Evolutionary conservation across 75 land plant species (phyloP), one percentile per base, ranked within the genome.

Genomic region (Isoetes taiwanensis): DNA sequence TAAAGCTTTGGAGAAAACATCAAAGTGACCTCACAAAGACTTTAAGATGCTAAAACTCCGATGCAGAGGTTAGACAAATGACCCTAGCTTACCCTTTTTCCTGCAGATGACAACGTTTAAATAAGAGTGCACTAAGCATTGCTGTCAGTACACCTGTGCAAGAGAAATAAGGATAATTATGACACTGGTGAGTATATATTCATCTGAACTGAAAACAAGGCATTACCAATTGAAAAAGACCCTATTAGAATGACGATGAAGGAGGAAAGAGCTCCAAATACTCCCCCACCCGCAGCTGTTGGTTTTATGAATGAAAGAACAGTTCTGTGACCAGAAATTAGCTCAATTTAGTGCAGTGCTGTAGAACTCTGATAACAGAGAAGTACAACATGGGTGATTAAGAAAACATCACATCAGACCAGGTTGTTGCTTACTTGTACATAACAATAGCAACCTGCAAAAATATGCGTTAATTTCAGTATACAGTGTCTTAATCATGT

Each of bases 401-500:
- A 8, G 16, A 17, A 17, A 46, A 52, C 3, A 5, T 28, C 26
- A 52, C 30, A 31, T 31, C 26, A 52, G 25, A 3, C 23, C 27
- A 31, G 12, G 3, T 2, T 6, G 2, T 4, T 2, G 40, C 54
- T 32, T 62, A 69, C 72, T 64, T 69, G 53, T 69, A 69, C 52
- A 57, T 63, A 28, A 69, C 67, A 30, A 69, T 69, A 54, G 72
- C 72, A 30, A 69, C 67, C 72, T 69, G 66, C 32, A 31, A 0
- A 3, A 42, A 8, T 17, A 24, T 30, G 30, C n/a, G 39, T 11
- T 2, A 16, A 24, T 6, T 14, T 5, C 3, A 54, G n/a, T 20
- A 26, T 4, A 54, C 32, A 54, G 14, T 3, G 14, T 28, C 6
- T 10, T 37, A 37, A 37, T 37, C 14, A 37, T 14, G 14, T 37